Evolutionary conservation across 23 red algal species (phyloP).

Genomic region (Gracilaria gracilis): DNA sequence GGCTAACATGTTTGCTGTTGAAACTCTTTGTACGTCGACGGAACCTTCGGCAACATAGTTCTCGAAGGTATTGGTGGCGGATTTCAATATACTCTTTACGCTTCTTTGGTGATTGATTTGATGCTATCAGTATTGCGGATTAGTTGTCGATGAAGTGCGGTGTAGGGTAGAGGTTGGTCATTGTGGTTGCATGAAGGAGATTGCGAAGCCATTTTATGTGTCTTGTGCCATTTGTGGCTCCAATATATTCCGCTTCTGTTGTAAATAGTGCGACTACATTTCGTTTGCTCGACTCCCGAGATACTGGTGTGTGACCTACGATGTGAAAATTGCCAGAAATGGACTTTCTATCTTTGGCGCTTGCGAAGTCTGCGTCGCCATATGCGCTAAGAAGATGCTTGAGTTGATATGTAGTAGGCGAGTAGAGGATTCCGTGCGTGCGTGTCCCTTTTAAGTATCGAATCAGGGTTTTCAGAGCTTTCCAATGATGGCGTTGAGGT

Average conservation of each 20-base stretch:
- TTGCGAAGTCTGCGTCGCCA: conserved; percentile 22
- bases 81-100: conserved; percentile 16
- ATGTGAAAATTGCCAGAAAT: not conserved
- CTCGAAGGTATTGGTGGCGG: not conserved
- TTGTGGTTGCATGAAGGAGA: not conserved
- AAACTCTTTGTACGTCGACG: not conserved
- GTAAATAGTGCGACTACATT: not conserved
- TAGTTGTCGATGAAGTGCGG: conserved; percentile 17
- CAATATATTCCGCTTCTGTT: conserved; percentile 30
- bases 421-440: too few species aligned
- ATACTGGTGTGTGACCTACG: not conserved
- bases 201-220: conserved; percentile 13
- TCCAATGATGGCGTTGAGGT: not conserved
- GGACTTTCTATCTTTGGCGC: conserved; percentile 3
- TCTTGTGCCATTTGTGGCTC: not conserved
- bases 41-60: too few species aligned
- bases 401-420: not conserved
- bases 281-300: not conserved
- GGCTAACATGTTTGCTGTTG: not conserved
- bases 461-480: not conserved
- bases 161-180: not conserved
- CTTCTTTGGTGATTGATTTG: conserved; percentile 15
- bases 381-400: too few species aligned
- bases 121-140: conserved; percentile 9
- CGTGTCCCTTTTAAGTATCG: not conserved